phyloP scores from a whole-genome alignment of 345 rosid genomes.

The Salix udensis region DNA sequence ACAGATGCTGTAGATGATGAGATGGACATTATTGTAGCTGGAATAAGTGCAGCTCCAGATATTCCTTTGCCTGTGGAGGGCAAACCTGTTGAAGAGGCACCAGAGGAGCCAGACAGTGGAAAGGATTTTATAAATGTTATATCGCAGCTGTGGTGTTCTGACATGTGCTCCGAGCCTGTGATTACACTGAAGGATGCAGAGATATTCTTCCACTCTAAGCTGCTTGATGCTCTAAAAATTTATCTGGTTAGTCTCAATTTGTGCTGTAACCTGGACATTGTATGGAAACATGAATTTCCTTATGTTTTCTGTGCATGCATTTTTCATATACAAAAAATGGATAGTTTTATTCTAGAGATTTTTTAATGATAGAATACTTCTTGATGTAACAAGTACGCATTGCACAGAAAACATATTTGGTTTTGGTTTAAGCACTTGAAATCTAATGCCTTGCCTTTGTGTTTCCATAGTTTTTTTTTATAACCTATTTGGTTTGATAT shows the following conservation, averaged over 20 bases:
- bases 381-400: not conserved
- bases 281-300: no score
- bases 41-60: constrained; percentile 40
- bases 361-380: not conserved
- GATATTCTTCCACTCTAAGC: constrained; percentile 56
- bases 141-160: constrained; percentile 67
- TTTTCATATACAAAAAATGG: not conserved
- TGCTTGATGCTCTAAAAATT: constrained; percentile 64
- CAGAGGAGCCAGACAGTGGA: constrained; percentile 37
- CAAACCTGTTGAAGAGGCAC: constrained; percentile 23
- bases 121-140: constrained; percentile 42
- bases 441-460: no score
- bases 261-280: no score
- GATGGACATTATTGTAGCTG: constrained; percentile 58
- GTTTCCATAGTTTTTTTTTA: not conserved
- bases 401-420: not conserved
- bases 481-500: not conserved
- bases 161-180: constrained; percentile 29
- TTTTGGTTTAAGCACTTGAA: no score
- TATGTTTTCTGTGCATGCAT: not conserved
- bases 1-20: constrained; percentile 33
- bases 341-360: not conserved
- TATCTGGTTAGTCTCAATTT: constrained; percentile 54
- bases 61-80: constrained; percentile 28
- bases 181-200: constrained; percentile 53